Evolutionary conservation across 495 filamentous ascomycete species (phyloP).

Genomic region (Neurospora sp.): DNA sequence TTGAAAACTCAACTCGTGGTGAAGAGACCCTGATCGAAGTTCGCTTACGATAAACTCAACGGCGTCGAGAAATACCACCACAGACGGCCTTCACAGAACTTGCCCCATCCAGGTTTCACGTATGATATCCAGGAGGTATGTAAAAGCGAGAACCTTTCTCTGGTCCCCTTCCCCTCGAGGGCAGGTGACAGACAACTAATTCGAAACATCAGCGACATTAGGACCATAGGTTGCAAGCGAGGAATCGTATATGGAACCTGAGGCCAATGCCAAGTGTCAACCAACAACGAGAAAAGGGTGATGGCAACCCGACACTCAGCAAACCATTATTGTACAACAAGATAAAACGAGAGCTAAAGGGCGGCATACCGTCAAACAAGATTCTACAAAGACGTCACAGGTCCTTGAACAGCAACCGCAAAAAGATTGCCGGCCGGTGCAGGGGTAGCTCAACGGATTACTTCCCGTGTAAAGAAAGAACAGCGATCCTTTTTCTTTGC

Average conservation of each 20-base stretch:
- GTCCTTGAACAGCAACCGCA: neutral
- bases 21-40: neutral
- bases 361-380: neutral
- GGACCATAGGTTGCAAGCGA: neutral
- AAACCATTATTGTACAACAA: neutral
- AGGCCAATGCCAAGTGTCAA: neutral
- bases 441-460: neutral
- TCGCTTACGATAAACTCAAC: neutral
- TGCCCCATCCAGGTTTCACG: neutral
- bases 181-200: neutral
- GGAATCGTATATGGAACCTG: neutral
- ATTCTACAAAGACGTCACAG: neutral
- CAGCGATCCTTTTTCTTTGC: neutral
- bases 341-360: neutral
- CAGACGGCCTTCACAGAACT: neutral
- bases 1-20: neutral
- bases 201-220: neutral
- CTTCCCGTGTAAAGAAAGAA: neutral
- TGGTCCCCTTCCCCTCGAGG: neutral
- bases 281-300: neutral
- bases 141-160: neutral
- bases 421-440: neutral
- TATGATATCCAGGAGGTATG: neutral
- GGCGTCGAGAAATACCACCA: neutral
- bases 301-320: neutral